Conservation (phyloP, 331 rosid species). For the Telfairia occidentalis region DNA sequence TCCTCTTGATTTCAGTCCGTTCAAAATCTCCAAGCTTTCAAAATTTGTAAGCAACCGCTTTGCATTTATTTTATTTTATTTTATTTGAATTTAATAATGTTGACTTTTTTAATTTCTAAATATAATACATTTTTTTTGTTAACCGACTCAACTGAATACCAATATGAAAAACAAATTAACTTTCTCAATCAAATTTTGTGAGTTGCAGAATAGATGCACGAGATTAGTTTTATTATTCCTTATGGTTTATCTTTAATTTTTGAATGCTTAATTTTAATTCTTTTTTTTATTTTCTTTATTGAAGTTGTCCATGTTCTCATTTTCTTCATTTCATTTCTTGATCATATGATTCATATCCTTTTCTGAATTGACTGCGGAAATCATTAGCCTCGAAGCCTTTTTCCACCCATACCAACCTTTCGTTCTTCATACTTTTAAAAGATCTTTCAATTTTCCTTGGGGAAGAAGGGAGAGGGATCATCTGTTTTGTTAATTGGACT, state of each 20-base stretch:
- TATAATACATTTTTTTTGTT: neutral
- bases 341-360: neutral
- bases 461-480: no score
- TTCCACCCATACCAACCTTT: neutral
- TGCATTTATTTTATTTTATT: neutral
- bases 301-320: neutral
- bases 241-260: neutral
- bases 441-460: no score
- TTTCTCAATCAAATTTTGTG: neutral
- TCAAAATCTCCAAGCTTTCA: slow-evolving; percentile 52
- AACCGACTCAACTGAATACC: neutral
- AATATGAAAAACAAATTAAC: neutral
- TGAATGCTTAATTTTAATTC: neutral
- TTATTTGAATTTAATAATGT: neutral
- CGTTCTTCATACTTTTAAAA: neutral
- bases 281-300: neutral
- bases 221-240: neutral
- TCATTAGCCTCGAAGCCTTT: neutral
- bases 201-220: neutral
- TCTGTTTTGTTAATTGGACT: neutral
- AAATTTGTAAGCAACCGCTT: slow-evolving; percentile 57
- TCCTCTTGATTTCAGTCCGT: slow-evolving; percentile 71
- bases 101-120: neutral
- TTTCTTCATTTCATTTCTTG: neutral
- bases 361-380: neutral